Base-by-base conservation (phyloP, 2,329 filamentous ascomycete species). In the Coniochaeta pulveracea region DNA sequence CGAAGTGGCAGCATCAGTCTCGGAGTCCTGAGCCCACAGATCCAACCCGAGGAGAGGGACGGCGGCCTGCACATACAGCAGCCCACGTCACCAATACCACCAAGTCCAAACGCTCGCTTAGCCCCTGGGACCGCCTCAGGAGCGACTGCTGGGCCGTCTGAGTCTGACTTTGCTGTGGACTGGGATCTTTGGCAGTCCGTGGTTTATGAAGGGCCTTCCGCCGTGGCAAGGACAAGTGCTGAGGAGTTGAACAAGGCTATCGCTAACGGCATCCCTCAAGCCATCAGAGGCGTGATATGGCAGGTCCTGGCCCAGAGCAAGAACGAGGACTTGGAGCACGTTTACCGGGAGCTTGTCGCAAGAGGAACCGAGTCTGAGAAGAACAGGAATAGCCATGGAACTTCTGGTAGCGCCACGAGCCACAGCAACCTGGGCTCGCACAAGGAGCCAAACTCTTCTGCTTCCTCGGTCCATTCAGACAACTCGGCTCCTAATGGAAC, bases 151-250 rank as follows among this genome's bases (percentile, higher is more conserved):
- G 83, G 83, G 1, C 82, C 81, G 7, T 79, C 84, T 3, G 75
- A 77, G 15, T 68, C 78, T 40, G 83, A 88, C 47, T 64, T 67
- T 11, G 79, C 84, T 16, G 91, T 98, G n/a, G 86, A 98, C 51
- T 98, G 91, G 91, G 91, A 98, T 55, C 62, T 98, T 24, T 98
- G 91, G 91, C 89, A 98, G 52, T 76, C 82, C 16, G 81, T 98
- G 4, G 91, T 98, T 21, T 93, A 95, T 44, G 85, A 95, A 60
- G 91, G 91, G 0, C 86, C 88, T 11, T 76, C 85, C 18, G 89
- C 85, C 8, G 82, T 96, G 32, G 82, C 85, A 9, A 76, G 85
- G 38, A 86, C 85, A 4, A 94, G 86, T 49, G 71, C 89, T 0
- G 85, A 93, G 47, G 88, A 95, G 52, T 63, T 98, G 37, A 94